These are phyloP conservation scores for Solanum hybrid DNA, from an alignment of 305 asterid species.

Conservation along the genomic window DNA sequence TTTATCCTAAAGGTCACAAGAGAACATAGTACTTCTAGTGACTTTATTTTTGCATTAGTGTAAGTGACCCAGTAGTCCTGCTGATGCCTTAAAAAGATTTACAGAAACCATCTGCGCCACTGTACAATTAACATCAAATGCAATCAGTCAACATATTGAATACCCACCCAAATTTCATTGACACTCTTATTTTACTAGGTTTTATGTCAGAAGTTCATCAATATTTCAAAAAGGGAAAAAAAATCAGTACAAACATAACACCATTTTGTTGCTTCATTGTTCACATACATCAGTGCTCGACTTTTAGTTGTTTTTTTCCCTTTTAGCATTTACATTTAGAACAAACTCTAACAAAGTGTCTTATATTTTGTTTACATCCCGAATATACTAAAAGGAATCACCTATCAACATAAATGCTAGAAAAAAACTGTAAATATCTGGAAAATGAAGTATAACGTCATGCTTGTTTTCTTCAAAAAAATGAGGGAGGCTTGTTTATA, in stretches of 20 bases:
- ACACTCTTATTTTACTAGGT: not conserved
- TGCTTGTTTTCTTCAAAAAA: not conserved
- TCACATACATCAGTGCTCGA: not conserved
- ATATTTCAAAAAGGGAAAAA: not conserved
- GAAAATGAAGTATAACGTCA: not conserved
- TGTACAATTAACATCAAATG: not conserved
- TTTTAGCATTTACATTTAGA: not conserved
- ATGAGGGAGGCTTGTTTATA: not conserved
- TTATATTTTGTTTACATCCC: not conserved
- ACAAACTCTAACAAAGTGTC: not conserved
- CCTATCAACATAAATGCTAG: not conserved
- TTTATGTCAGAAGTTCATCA: not conserved
- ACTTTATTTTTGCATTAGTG: not conserved
- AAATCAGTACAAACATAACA: not conserved
- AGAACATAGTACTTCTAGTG: not conserved
- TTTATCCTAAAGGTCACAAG: slow-evolving; percentile 2
- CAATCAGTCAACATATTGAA: not conserved
- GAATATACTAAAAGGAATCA: not conserved
- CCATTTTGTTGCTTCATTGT: not conserved
- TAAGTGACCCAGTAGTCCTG: not conserved
- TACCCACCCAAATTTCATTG: not conserved
- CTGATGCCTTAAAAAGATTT: not conserved
- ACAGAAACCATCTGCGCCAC: not conserved
- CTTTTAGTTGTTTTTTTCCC: not conserved
- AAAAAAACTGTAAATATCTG: not conserved